Base-by-base conservation (phyloP, 2,329 filamentous ascomycete genomes). In the Talaromyces funiculosus region DNA sequence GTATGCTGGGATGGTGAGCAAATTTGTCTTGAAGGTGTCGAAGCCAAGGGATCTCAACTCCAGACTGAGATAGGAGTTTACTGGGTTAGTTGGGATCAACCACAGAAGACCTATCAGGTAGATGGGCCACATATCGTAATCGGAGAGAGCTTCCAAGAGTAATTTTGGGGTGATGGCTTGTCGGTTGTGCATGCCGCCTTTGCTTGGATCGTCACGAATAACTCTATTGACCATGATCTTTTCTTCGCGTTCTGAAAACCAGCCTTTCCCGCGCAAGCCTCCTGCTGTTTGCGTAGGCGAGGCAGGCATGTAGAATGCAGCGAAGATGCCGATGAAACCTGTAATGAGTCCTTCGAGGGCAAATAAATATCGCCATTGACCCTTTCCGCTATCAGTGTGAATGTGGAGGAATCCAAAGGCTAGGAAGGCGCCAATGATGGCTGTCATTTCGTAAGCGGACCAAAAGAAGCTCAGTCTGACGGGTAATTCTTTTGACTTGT, bases 401-500 rank as follows among this genome's bases (percentile, higher is more conserved):
- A 80, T 73, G 47, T 75, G 77, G 4, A 76, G 66, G 61, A 77
- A 74, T 1, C 74, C 74, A 53, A 70, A 84, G 0, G 78, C 79
- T 4, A 82, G 72, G 45, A 82, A 77, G 0, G 81, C 71, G 12
- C 80, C 69, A 1, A 81, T 70, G 20, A 81, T 81, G 1, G 73
- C 69, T 0, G 79, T 81, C 0, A 71, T 71, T 53, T 80, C 65
- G 12, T 88, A 84, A 0, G 86, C 81, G 0, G 85, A 84, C 89
- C 88, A 92, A 75, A 91, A 91, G 67, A 80, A 84, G 65, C 84
- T 84, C 18, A 92, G 75, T 1, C 89, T 82, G 10, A 82, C 81
- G 0, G 88, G 87, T 0, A 92, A 77, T 69, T 92, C 89, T 57
- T 80, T 80, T 0, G 84, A 84, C 49, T 84, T 91, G 75, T 91